A percentile compares a stretch with the other conserved stretches of the same genome.
Conservation (phyloP, 805 yeast species). For the Pichia scutulata region DNA sequence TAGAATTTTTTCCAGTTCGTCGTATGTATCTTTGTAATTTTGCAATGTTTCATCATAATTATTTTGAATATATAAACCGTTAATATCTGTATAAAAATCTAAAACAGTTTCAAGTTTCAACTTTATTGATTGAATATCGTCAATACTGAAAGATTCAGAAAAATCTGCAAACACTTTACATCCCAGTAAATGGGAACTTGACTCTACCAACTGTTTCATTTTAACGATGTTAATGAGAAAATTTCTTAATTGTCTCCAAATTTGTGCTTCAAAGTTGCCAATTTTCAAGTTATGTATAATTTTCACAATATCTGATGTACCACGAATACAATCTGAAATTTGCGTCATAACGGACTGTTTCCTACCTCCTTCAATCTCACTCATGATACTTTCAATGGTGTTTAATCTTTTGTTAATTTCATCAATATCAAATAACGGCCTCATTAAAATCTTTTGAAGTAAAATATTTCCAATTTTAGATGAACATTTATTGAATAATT, state of each 20-base stretch:
- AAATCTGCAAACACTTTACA: slow-evolving; percentile 14
- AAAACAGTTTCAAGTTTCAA: slow-evolving; percentile 22
- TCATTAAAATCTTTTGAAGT: slow-evolving; percentile 28
- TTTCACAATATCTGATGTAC: slow-evolving; percentile 25
- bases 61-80: slow-evolving; percentile 23
- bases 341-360: slow-evolving; percentile 15
- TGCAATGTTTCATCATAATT: slow-evolving; percentile 27
- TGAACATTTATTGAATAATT: slow-evolving; percentile 20
- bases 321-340: slow-evolving; percentile 16
- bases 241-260: slow-evolving; percentile 26
- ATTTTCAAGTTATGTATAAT: slow-evolving; percentile 15
- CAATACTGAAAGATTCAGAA: slow-evolving; percentile 8
- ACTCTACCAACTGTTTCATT: slow-evolving; percentile 11
- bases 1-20: slow-evolving; percentile 28
- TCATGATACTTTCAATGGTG: slow-evolving; percentile 21
- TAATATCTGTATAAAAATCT: slow-evolving; percentile 30
- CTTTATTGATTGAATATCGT: slow-evolving; percentile 10
- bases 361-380: slow-evolving; percentile 3
- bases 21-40: slow-evolving; percentile 19
- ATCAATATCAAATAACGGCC: slow-evolving; percentile 27
- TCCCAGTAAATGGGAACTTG: not conserved
- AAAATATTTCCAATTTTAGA: slow-evolving; percentile 26
- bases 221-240: slow-evolving; percentile 19
- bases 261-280: slow-evolving; percentile 22
- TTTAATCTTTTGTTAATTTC: slow-evolving; percentile 26